These are phyloP conservation scores for Candida wancherniae DNA, from an alignment of 805 yeast species.

Conservation along the genomic window DNA sequence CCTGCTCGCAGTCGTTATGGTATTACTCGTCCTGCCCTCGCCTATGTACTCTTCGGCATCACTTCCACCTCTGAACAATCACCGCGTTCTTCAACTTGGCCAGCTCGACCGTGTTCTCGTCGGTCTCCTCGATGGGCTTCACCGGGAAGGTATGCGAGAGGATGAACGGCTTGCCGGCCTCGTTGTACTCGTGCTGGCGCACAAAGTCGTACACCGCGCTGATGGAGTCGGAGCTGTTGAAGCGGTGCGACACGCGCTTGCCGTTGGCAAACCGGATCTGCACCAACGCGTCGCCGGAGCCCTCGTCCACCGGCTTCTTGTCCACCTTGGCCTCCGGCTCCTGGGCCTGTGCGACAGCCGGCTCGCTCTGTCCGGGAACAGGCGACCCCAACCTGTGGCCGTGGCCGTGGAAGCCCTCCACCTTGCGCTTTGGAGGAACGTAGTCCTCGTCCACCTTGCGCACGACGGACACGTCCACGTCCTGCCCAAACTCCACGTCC, in stretches of 20 bases:
- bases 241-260: constrained; percentile 56
- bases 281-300: constrained; percentile 64
- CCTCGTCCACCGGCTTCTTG: constrained; percentile 9
- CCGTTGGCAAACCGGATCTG: constrained; percentile 87
- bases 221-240: constrained; percentile 63
- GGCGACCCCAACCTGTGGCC: constrained; percentile 91
- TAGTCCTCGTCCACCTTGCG: constrained; percentile 79
- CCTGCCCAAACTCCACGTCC: constrained; percentile 84
- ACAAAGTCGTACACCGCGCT: constrained; percentile 67
- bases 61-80: constrained; percentile 83
- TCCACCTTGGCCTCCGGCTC: constrained; percentile 12
- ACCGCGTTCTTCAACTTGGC: constrained; percentile 80
- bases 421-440: constrained; percentile 55
- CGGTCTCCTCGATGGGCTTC: constrained; percentile 56
- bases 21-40: no score
- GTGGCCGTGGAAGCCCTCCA: constrained; percentile 68
- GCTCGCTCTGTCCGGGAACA: constrained; percentile 61
- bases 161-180: constrained; percentile 50
- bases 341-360: constrained; percentile 6
- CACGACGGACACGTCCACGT: constrained; percentile 85
- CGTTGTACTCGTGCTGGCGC: constrained; percentile 37
- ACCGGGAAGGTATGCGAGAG: constrained; percentile 82
- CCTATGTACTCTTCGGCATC: no score
- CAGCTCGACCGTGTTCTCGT: constrained; percentile 52
- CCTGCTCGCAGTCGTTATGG: no score